These are phyloP conservation scores for Sporothrix pseudoabietina DNA, from an alignment of 2,329 filamentous ascomycete species.

Conservation along the genomic window DNA sequence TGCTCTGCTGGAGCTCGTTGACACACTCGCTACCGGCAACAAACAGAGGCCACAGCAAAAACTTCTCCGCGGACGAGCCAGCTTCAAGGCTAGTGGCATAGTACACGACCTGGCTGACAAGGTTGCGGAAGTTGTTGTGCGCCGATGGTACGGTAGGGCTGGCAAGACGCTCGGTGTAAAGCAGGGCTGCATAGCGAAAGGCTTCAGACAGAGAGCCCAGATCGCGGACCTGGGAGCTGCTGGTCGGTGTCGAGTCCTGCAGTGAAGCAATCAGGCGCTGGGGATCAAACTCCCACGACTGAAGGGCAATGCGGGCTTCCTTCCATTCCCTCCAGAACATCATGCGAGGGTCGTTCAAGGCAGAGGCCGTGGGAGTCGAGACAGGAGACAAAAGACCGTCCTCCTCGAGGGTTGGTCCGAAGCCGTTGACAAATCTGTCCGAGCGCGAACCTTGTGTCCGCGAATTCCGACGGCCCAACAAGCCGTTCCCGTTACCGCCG, in stretches of 20 bases:
- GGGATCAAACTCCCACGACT: slow-evolving; percentile 76
- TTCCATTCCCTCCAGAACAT: slow-evolving; percentile 89
- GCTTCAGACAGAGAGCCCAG: slow-evolving; percentile 82
- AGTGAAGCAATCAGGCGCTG: slow-evolving; percentile 51
- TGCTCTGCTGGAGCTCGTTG: slow-evolving; percentile 73
- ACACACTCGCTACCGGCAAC: slow-evolving; percentile 88
- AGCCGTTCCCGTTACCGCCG: slow-evolving; percentile 19
- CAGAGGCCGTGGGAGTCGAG: slow-evolving; percentile 47
- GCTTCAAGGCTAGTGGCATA: slow-evolving; percentile 79
- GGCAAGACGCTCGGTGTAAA: slow-evolving; percentile 87
- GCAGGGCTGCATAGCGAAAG: slow-evolving; percentile 83
- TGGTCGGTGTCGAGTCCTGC: slow-evolving; percentile 43
- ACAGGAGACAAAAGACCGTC: slow-evolving; percentile 53
- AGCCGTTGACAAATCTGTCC: slow-evolving; percentile 55
- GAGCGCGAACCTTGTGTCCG: slow-evolving; percentile 42
- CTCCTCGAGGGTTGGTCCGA: slow-evolving; percentile 58
- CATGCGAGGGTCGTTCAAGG: slow-evolving; percentile 61
- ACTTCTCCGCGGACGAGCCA: slow-evolving; percentile 76
- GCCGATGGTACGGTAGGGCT: slow-evolving; percentile 72
- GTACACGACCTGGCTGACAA: slow-evolving; percentile 79
- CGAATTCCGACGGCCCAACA: slow-evolving; percentile 36
- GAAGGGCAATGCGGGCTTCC: slow-evolving; percentile 72
- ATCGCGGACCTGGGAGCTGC: slow-evolving; percentile 68
- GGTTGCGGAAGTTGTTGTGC: slow-evolving; percentile 76
- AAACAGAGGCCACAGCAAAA: slow-evolving; percentile 90